Evolutionary conservation across 176 grass and related monocot genomes (phyloP).

Genomic region (Bothriochloa decipiens): DNA sequence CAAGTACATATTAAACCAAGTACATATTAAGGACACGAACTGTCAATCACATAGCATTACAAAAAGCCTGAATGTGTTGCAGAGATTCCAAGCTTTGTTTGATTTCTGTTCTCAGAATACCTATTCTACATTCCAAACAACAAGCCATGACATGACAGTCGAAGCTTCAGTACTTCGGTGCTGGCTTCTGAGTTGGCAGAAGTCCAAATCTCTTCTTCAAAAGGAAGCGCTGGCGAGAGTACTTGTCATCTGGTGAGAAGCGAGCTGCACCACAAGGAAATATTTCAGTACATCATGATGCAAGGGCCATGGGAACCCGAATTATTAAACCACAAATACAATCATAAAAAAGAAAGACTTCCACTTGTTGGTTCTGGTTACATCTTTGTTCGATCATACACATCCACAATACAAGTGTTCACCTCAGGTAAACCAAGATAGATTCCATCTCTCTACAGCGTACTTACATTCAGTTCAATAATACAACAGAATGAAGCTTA

Average conservation of each 20-base stretch:
- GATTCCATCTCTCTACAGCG: background rate
- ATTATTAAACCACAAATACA: background rate
- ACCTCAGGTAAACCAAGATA: background rate
- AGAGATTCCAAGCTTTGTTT: background rate
- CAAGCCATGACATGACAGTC: background rate
- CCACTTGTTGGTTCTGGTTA: background rate
- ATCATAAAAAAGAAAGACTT: background rate
- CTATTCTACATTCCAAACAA: constrained; percentile 18
- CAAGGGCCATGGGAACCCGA: background rate
- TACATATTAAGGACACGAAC: background rate
- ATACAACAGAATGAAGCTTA: too few relatives aligned
- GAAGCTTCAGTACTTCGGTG: constrained; percentile 67
- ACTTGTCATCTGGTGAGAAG: constrained; percentile 93
- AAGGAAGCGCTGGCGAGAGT: constrained; percentile 74
- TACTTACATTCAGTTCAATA: too few relatives aligned
- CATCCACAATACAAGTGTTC: background rate
- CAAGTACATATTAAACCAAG: background rate
- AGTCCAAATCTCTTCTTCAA: constrained; percentile 95
- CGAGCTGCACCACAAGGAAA: constrained; percentile 62
- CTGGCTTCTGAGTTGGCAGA: constrained; percentile 80
- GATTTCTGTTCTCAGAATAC: constrained; percentile 13
- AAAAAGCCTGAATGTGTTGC: background rate
- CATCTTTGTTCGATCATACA: background rate
- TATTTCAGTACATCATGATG: background rate
- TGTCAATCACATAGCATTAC: constrained; percentile 33